These are phyloP conservation scores for Cytospora chrysosperma DNA, from an alignment of 2,329 filamentous ascomycete species.

Conservation along the genomic window DNA sequence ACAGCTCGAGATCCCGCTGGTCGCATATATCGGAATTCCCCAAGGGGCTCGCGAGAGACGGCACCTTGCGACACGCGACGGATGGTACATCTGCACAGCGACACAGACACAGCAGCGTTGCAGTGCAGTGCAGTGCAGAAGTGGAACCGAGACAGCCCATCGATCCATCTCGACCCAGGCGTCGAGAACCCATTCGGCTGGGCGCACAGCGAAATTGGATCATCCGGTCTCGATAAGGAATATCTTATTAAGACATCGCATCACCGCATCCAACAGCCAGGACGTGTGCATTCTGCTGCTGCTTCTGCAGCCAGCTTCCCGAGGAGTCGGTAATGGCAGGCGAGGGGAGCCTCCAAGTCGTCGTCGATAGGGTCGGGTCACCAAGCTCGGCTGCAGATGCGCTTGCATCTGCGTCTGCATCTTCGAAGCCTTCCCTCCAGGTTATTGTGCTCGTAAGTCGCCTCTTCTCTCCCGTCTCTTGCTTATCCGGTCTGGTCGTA, in stretches of 20 bases:
- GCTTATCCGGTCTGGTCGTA: neutral
- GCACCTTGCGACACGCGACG: slow-evolving; percentile 6
- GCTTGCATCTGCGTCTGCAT: slow-evolving; percentile 7
- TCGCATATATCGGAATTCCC: neutral
- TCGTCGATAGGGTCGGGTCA: slow-evolving; percentile 13
- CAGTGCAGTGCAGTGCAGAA: neutral
- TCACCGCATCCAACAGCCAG: neutral
- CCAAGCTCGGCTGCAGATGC: slow-evolving; percentile 16
- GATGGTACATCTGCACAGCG: slow-evolving; percentile 9
- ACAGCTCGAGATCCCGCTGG: neutral
- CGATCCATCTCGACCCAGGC: slow-evolving; percentile 8
- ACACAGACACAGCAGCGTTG: slow-evolving; percentile 10
- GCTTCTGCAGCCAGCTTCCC: slow-evolving; percentile 17
- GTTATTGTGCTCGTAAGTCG: slow-evolving; percentile 71
- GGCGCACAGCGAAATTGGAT: neutral
- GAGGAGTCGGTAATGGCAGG: slow-evolving; percentile 20
- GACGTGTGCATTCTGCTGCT: slow-evolving; percentile 11
- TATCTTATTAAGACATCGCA: slow-evolving; percentile 4
- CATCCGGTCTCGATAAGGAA: neutral
- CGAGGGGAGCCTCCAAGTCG: slow-evolving; percentile 21
- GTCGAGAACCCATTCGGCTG: neutral
- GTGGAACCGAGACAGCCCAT: slow-evolving; percentile 7
- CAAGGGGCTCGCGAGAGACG: neutral
- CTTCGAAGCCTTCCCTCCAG: slow-evolving; percentile 57
- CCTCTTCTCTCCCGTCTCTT: slow-evolving; percentile 2